Conservation (phyloP, 2,329 filamentous ascomycete genomes). For the Diaporthe helianthi region DNA sequence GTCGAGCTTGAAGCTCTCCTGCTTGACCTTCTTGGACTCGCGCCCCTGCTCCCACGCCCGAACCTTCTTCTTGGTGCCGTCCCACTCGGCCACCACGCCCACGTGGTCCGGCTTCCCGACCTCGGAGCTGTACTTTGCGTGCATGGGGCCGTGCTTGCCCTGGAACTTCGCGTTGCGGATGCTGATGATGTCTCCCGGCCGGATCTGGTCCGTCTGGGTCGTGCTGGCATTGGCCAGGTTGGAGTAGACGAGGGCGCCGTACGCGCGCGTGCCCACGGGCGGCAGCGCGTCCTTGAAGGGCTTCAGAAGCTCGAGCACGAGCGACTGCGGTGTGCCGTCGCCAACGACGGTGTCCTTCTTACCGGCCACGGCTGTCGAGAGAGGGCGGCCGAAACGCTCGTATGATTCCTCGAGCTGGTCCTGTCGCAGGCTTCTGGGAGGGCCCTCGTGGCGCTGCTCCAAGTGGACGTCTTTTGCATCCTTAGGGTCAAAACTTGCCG, state of each 20-base stretch:
- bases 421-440: conserved; percentile 82
- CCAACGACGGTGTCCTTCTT: conserved; percentile 84
- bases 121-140: conserved; percentile 89
- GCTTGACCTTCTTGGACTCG: conserved; percentile 91
- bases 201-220: conserved; percentile 89
- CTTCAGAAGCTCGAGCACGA: conserved; percentile 81
- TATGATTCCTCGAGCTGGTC: conserved; percentile 92
- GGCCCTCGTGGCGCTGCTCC: conserved; percentile 86
- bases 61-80: conserved; percentile 98
- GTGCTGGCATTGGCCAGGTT: conserved; percentile 95
- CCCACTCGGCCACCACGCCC: conserved; percentile 92
- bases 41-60: conserved; percentile 93
- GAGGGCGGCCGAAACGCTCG: conserved; percentile 78
- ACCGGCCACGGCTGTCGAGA: conserved; percentile 71
- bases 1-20: conserved; percentile 92
- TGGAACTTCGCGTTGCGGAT: conserved; percentile 94
- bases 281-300: conserved; percentile 76
- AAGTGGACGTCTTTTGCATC: conserved; percentile 76
- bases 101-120: conserved; percentile 91
- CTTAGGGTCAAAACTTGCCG: conserved; percentile 77
- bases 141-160: conserved; percentile 93
- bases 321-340: conserved; percentile 79
- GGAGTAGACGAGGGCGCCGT: conserved; percentile 90
- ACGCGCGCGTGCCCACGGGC: conserved; percentile 87
- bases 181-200: conserved; percentile 87